Evolutionary conservation across 495 filamentous ascomycete species (phyloP).

Genomic region (Neurospora sp.): DNA sequence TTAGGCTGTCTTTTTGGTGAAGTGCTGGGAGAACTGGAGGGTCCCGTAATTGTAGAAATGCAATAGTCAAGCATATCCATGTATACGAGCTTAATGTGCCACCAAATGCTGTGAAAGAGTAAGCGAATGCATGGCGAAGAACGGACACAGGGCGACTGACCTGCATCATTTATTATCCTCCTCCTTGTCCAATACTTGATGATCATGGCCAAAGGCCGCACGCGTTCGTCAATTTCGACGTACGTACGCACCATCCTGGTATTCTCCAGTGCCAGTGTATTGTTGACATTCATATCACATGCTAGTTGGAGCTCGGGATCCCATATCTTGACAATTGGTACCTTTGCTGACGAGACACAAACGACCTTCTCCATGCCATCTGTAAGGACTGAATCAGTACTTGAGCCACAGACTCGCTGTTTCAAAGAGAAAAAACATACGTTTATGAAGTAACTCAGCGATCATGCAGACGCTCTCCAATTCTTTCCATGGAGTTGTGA

Average conservation of each 20-base stretch:
- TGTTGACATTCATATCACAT: slow-evolving; percentile 99
- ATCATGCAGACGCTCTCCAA: slow-evolving; percentile 81
- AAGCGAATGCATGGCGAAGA: slow-evolving; percentile 3
- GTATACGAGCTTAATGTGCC: slow-evolving; percentile 96
- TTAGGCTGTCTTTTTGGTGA: slow-evolving; percentile 63
- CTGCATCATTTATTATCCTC: slow-evolving; percentile 89
- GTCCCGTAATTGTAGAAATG: slow-evolving; percentile 83
- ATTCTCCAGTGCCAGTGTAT: slow-evolving; percentile 86
- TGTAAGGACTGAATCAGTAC: slow-evolving; percentile 29
- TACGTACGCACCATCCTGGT: slow-evolving; percentile 98
- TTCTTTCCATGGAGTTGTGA: slow-evolving; percentile 75
- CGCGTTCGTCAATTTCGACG: slow-evolving; percentile 83
- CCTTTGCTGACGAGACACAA: slow-evolving; percentile 86
- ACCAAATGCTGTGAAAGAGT: slow-evolving; percentile 54
- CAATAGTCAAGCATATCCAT: slow-evolving; percentile 99
- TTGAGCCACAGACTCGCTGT: neutral
- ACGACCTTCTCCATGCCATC: slow-evolving; percentile 95
- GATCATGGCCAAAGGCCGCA: slow-evolving; percentile 87
- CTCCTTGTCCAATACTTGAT: slow-evolving; percentile 94
- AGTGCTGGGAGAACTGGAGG: slow-evolving; percentile 82
- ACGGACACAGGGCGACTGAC: slow-evolving; percentile 39
- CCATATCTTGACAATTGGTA: slow-evolving; percentile 98
- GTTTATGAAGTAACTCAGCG: slow-evolving; percentile 69
- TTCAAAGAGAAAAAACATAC: slow-evolving; percentile 41
- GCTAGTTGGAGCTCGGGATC: slow-evolving; percentile 82